phyloP scores from a whole-genome alignment of 495 filamentous ascomycete species.

The Aspergillus leporis region DNA sequence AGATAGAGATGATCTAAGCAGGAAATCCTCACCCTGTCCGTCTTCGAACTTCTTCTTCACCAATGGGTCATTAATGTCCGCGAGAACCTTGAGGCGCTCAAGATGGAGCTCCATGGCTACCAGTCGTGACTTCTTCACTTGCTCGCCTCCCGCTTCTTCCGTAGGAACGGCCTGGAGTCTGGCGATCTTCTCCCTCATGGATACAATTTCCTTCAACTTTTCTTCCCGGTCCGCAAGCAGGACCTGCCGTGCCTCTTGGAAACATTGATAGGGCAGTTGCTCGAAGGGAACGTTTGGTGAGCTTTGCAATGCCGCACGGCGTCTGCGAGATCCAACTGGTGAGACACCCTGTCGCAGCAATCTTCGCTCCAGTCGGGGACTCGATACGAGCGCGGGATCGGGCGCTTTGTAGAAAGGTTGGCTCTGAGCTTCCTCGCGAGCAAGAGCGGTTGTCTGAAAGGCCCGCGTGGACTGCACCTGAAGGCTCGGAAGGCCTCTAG shows the following conservation, averaged over 20 bases:
- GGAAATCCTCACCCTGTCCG: slow-evolving; percentile 67
- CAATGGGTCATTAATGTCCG: slow-evolving; percentile 92
- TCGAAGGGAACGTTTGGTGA: slow-evolving; percentile 79
- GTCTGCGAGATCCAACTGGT: slow-evolving; percentile 78
- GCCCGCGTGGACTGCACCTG: slow-evolving; percentile 37
- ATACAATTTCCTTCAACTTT: slow-evolving; percentile 69
- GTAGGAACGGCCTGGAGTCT: slow-evolving; percentile 58
- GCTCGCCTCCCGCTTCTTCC: slow-evolving; percentile 59
- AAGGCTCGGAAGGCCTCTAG: slow-evolving; percentile 32
- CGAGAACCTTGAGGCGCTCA: slow-evolving; percentile 81
- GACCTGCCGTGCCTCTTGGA: slow-evolving; percentile 90
- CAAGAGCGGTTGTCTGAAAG: slow-evolving; percentile 40
- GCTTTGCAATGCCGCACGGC: slow-evolving; percentile 71
- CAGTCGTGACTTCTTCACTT: slow-evolving; percentile 63
- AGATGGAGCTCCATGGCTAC: slow-evolving; percentile 70
- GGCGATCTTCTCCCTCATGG: slow-evolving; percentile 58
- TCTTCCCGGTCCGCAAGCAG: slow-evolving; percentile 76
- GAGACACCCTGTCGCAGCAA: slow-evolving; percentile 58
- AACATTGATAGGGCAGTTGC: slow-evolving; percentile 91
- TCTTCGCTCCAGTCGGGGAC: slow-evolving; percentile 57
- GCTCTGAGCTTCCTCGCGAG: slow-evolving; percentile 40
- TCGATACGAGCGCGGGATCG: slow-evolving; percentile 53
- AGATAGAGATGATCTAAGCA: neutral
- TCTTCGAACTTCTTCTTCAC: slow-evolving; percentile 96
- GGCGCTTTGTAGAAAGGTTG: slow-evolving; percentile 41